These are phyloP conservation scores for Nicotiana noctiflora DNA, from an alignment of 257 asterid species.

Conservation along the genomic window DNA sequence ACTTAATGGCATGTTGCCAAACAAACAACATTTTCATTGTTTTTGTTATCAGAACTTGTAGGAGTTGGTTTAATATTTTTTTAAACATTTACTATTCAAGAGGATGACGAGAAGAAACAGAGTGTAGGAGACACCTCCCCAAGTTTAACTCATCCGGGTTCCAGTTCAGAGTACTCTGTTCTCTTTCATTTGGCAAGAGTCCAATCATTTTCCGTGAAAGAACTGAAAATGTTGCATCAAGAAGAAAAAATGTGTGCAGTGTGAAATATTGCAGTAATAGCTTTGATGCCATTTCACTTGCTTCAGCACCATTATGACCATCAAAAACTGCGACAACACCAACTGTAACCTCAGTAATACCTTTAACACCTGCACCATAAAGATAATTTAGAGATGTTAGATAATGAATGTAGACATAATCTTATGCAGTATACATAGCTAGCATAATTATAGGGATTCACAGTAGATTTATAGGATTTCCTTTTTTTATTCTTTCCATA, in stretches of 20 bases:
- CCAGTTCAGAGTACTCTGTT: conserved; percentile 38
- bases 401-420: too few relatives aligned
- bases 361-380: conserved; percentile 43
- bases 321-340: conserved; percentile 45
- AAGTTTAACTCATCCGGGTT: conserved; percentile 34
- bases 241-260: conserved; percentile 82
- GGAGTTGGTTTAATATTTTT: not conserved
- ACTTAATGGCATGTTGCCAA: not conserved
- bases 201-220: conserved; percentile 49
- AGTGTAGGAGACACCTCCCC: conserved; percentile 50
- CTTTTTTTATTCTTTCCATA: too few relatives aligned
- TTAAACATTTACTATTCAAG: not conserved
- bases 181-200: conserved; percentile 46
- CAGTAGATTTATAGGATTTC: too few relatives aligned
- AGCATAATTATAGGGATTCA: too few relatives aligned
- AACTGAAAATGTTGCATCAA: conserved; percentile 65
- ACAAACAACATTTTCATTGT: not conserved
- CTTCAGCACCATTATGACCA: conserved; percentile 95
- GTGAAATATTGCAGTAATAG: conserved; percentile 70
- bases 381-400: not conserved
- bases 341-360: conserved; percentile 64
- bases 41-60: not conserved
- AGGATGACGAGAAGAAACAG: not conserved
- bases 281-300: conserved; percentile 90
- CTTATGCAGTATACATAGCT: too few relatives aligned